Evolutionary conservation across 2,329 filamentous ascomycete genomes (phyloP), one percentile per base, ranked within the genome.

Genomic region (Talaromyces marneffei): DNA sequence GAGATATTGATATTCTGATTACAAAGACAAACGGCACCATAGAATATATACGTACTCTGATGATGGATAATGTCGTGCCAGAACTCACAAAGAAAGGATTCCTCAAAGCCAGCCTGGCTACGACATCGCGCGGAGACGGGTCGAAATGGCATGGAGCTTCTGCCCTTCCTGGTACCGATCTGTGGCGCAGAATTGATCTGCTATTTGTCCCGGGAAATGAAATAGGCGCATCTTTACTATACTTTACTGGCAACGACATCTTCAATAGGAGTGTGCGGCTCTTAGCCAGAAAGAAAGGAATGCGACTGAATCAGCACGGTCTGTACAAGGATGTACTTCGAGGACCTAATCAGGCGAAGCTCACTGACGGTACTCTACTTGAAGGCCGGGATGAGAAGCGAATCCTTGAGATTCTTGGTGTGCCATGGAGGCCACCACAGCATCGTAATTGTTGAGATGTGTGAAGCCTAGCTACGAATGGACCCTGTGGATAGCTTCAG

Each of bases 211-310:
- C 92, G 0, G 86, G 87, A 66, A 79, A 83, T 1, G 87, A 96
- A 73, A 81, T 91, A 56, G 93, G 93, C 1, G 92, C 90, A 0
- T 92, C 92, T 0, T 72, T 97, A 64, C 83, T 97, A n/a, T 97
- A 97, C 71, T 97, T 97, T 70, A 97, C 93, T 0, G 93, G 93
- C 0, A 94, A 97, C 67, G 92, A 96, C 71, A 88, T 96, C 35
- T 97, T 97, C 78, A 97, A 97, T 73, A 82, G 92, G 16, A 95
- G 90, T 70, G 84, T 97, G 72, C 79, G 93, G 65, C 76, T 95
- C 16, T 74, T 97, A 65, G 91, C 92, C 14, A 85, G 86, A 40
- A 91, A 86, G 75, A 94, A 90, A 75, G 85, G 86, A 0, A 92
- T 95, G 90, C 78, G 89, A 56, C 72, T 97, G 59, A 97, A 96